These are phyloP conservation scores for Choanephora cucurbitarum DNA, from an alignment of 371 early-diverging fungal species.

Conservation along the genomic window DNA sequence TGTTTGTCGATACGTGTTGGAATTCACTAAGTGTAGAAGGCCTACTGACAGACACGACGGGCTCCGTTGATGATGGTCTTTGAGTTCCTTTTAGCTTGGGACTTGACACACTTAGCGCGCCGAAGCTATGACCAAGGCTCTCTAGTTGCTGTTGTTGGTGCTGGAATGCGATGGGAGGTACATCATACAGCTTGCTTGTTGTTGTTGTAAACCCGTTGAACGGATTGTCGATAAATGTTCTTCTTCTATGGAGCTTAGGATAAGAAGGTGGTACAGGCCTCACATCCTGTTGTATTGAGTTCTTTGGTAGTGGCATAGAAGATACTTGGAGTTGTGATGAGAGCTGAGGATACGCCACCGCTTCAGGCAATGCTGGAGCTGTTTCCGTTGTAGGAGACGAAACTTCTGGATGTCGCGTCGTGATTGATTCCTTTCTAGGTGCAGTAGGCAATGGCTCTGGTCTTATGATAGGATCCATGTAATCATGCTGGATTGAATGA, in stretches of 20 bases:
- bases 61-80: not conserved
- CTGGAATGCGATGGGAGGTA: conserved; percentile 25
- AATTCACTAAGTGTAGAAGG: conserved; percentile 13
- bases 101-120: no score
- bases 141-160: no score
- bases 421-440: conserved; percentile 23
- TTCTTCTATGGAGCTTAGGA: conserved; percentile 33
- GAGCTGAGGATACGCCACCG: no score
- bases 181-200: conserved; percentile 24
- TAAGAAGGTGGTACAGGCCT: conserved; percentile 10
- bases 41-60: conserved; percentile 6
- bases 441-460: conserved; percentile 30
- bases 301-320: no score
- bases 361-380: not conserved
- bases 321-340: no score
- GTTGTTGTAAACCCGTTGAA: conserved; percentile 58
- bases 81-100: not conserved
- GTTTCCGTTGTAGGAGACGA: conserved; percentile 2
- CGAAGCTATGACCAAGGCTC: conserved; percentile 4
- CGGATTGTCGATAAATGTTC: conserved; percentile 65
- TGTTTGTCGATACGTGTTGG: conserved; percentile 14
- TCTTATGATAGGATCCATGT: conserved; percentile 7
- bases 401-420: conserved; percentile 18
- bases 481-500: not conserved
- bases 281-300: conserved; percentile 1